Evolutionary conservation across 352 stramenopile species (phyloP).

Genomic region (Plasmopara muralis): DNA sequence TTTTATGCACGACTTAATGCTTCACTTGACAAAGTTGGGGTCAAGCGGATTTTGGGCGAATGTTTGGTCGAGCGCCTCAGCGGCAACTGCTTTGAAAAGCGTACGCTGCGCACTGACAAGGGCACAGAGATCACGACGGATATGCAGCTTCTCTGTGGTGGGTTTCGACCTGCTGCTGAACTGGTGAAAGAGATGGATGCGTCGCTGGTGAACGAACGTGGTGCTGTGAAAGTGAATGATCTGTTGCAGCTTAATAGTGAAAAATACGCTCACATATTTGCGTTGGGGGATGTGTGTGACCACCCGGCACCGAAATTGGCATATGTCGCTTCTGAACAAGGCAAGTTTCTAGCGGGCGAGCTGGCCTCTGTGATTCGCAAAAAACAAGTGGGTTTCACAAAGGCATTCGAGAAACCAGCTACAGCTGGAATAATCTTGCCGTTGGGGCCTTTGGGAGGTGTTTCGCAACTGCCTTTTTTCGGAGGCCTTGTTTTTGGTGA

Average conservation of each 20-base stretch:
- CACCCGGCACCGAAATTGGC: constrained; percentile 41
- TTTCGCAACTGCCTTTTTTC: constrained; percentile 44
- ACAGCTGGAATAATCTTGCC: constrained; percentile 28
- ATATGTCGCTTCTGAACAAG: constrained; percentile 36
- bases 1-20: constrained; percentile 28
- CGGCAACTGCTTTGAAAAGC: constrained; percentile 20
- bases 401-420: constrained; percentile 18
- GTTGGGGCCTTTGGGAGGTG: constrained; percentile 41
- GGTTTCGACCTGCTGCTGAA: constrained; percentile 28
- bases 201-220: constrained; percentile 29
- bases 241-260: constrained; percentile 39
- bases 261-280: constrained; percentile 47
- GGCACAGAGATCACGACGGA: constrained; percentile 50
- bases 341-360: constrained; percentile 32
- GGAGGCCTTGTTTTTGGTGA: constrained; percentile 46
- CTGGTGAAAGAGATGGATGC: constrained; percentile 38
- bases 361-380: constrained; percentile 23
- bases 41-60: constrained; percentile 54
- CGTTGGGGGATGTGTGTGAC: constrained; percentile 46
- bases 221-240: constrained; percentile 41
- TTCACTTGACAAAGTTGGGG: constrained; percentile 29
- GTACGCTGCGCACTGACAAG: constrained; percentile 38
- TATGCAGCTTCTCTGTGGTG: constrained; percentile 43
- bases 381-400: constrained; percentile 12
- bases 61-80: constrained; percentile 34